Conservation (phyloP, 768 basidiomycete genomes). For the Neoboletus magnificus region DNA sequence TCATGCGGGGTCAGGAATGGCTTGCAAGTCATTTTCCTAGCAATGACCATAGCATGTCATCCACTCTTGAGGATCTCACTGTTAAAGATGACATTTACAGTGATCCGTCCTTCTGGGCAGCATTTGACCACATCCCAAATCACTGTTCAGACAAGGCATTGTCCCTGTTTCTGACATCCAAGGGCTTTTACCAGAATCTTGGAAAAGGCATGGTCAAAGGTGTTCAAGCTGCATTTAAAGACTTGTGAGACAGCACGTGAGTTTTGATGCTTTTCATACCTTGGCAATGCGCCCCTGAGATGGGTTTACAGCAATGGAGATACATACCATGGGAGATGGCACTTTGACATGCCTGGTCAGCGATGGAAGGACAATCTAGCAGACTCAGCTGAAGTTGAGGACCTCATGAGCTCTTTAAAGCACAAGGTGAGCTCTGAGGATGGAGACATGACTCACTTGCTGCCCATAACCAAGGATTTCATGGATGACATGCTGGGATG, state of each 20-base stretch:
- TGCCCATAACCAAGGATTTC: conserved; percentile 2
- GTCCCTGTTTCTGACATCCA: not conserved
- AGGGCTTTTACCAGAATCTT: conserved; percentile 21
- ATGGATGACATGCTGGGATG: conserved; percentile 1
- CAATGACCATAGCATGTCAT: not conserved
- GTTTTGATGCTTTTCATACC: too few relatives aligned
- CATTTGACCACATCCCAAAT: not conserved
- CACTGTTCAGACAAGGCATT: not conserved
- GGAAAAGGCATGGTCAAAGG: not conserved
- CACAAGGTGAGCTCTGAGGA: conserved; percentile 13
- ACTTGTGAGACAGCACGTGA: too few relatives aligned
- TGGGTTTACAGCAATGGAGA: too few relatives aligned
- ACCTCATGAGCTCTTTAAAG: conserved; percentile 25
- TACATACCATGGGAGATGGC: too few relatives aligned
- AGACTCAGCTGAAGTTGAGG: conserved; percentile 18
- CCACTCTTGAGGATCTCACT: not conserved
- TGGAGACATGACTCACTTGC: conserved; percentile 21
- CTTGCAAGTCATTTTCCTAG: not conserved
- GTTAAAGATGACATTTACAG: not conserved
- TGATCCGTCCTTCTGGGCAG: not conserved
- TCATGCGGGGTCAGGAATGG: not conserved
- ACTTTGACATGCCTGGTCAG: not conserved
- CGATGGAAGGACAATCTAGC: conserved; percentile 32
- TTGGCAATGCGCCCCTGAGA: too few relatives aligned
- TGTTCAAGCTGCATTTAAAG: too few relatives aligned